Percentiles rank a stretch among this genome's conserved stretches.
These are phyloP conservation scores for Cylindrotheca fusiformis DNA, from an alignment of 108 stramenopile genomes.

Conservation along the genomic window DNA sequence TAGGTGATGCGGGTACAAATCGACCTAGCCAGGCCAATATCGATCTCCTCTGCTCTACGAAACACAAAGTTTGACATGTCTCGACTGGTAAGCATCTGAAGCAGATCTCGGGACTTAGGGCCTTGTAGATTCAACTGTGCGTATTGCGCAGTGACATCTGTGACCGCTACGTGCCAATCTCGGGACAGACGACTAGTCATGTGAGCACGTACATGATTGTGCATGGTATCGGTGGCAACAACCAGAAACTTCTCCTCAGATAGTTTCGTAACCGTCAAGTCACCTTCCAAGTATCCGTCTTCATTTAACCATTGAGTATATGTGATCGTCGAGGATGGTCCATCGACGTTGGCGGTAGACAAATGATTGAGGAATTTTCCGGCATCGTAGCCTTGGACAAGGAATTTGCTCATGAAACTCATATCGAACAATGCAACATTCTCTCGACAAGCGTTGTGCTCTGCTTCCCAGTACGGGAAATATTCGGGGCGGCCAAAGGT, in stretches of 20 bases:
- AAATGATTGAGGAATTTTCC: slow-evolving; percentile 58
- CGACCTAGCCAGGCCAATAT: slow-evolving; percentile 51
- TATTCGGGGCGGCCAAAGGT: slow-evolving; percentile 49
- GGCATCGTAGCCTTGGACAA: slow-evolving; percentile 64
- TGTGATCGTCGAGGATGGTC: slow-evolving; percentile 40
- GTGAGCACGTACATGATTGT: slow-evolving; percentile 57
- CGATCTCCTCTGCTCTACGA: slow-evolving; percentile 45
- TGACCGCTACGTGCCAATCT: slow-evolving; percentile 31
- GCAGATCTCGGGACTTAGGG: slow-evolving; percentile 50
- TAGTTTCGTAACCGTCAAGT: slow-evolving; percentile 71
- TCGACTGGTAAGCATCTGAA: slow-evolving; percentile 44
- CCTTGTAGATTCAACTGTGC: slow-evolving; percentile 75
- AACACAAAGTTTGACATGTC: slow-evolving; percentile 52
- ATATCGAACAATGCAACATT: slow-evolving; percentile 76
- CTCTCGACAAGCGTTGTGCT: slow-evolving; percentile 60
- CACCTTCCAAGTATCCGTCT: slow-evolving; percentile 60
- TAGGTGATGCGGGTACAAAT: slow-evolving; percentile 67
- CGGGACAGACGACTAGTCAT: slow-evolving; percentile 36
- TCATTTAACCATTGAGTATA: slow-evolving; percentile 80
- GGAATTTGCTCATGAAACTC: slow-evolving; percentile 84
- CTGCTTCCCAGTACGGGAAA: slow-evolving; percentile 51
- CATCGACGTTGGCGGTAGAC: slow-evolving; percentile 68
- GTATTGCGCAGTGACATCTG: slow-evolving; percentile 62
- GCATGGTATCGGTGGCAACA: slow-evolving; percentile 77
- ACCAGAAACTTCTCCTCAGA: slow-evolving; percentile 57